Percentiles rank a stretch among this genome's conserved stretches.
Evolutionary conservation across 1,284 basidiomycete species (phyloP).

Genomic region (Austroboletus novae-zelandiae): DNA sequence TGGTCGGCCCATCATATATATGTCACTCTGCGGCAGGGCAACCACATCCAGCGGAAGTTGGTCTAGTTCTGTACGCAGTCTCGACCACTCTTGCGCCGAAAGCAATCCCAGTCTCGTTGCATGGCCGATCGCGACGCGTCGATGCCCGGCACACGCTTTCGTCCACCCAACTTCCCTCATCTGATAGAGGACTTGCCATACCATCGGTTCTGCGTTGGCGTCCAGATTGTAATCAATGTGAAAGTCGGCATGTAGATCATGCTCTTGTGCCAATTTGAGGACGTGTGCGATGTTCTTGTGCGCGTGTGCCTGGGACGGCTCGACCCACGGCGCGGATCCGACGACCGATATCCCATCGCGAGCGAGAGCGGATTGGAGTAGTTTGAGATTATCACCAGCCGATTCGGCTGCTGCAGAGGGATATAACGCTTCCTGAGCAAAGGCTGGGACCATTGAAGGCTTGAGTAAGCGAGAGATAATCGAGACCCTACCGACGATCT

Average conservation of each 20-base stretch:
- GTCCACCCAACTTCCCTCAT: constrained; percentile 30
- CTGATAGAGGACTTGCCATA: constrained; percentile 49
- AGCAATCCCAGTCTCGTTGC: constrained; percentile 58
- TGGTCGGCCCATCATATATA: constrained; percentile 62
- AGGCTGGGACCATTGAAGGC: constrained; percentile 39
- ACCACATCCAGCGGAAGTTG: constrained; percentile 52
- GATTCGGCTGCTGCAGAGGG: constrained; percentile 28
- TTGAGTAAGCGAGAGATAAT: neutral
- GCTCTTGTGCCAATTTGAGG: constrained; percentile 42
- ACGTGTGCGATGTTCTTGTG: constrained; percentile 54
- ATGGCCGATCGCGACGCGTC: constrained; percentile 54
- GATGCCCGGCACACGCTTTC: constrained; percentile 16
- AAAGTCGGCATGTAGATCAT: constrained; percentile 52
- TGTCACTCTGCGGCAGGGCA: constrained; percentile 59
- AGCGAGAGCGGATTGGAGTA: constrained; percentile 41
- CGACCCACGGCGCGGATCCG: constrained; percentile 65
- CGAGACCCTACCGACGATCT: constrained; percentile 47
- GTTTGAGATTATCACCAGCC: constrained; percentile 43
- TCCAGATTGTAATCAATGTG: constrained; percentile 68
- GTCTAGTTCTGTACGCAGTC: constrained; percentile 35
- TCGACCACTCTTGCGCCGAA: constrained; percentile 43
- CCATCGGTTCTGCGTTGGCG: constrained; percentile 46
- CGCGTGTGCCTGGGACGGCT: constrained; percentile 45
- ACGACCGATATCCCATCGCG: constrained; percentile 45
- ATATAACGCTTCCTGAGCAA: constrained; percentile 63